Evolutionary conservation across 2,329 filamentous ascomycete species (phyloP).

Genomic region (Aureobasidium musti): DNA sequence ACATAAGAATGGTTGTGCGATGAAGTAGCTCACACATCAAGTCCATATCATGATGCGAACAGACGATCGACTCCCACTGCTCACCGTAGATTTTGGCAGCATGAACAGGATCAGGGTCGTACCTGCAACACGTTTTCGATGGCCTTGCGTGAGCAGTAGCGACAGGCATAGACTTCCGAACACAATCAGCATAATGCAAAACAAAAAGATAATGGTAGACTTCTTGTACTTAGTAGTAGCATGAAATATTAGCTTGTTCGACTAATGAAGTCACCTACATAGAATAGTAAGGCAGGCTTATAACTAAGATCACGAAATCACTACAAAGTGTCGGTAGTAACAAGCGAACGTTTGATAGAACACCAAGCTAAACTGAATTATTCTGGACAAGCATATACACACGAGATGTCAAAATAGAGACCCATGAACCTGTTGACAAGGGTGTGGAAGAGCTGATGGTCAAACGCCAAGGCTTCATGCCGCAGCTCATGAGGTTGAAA

Average conservation of each 20-base stretch:
- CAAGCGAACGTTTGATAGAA: background rate
- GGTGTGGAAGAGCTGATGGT: background rate
- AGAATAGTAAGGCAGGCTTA: too few relatives aligned
- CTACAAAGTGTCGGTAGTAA: background rate
- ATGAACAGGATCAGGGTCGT: background rate
- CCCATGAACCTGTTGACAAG: too few relatives aligned
- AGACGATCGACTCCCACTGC: too few relatives aligned
- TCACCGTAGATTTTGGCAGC: background rate
- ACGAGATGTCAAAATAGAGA: background rate
- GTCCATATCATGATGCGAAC: too few relatives aligned
- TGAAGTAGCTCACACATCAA: too few relatives aligned
- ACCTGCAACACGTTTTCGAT: background rate
- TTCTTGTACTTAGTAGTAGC: background rate
- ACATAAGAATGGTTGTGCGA: too few relatives aligned
- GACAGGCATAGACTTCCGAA: too few relatives aligned
- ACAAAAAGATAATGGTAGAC: background rate
- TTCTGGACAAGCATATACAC: background rate
- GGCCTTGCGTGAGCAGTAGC: too few relatives aligned
- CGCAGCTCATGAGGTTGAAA: background rate
- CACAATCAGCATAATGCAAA: background rate
- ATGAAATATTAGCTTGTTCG: background rate
- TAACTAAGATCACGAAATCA: too few relatives aligned
- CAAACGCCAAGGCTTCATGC: background rate
- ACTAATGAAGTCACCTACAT: too few relatives aligned
- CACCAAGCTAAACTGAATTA: background rate